Evolutionary conservation across 179 eudicot genomes (phyloP), one percentile per base, ranked within the genome.

Genomic region (Pouteria campechiana): DNA sequence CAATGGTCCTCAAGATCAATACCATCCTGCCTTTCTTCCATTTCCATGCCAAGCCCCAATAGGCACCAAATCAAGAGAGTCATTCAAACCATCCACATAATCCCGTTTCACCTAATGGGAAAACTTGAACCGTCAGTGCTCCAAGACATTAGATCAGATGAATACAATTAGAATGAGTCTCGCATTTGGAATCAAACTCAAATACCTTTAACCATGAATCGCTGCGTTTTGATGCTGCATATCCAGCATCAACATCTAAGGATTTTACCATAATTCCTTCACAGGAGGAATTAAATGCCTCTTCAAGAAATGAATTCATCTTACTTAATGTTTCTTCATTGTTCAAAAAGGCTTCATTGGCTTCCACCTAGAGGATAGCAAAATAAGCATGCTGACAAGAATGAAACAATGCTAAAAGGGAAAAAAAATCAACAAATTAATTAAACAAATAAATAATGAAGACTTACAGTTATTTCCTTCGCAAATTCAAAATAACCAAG

Each of bases 1-100:
- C n/a, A n/a, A n/a, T n/a, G n/a, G n/a, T n/a, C n/a, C n/a, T 37
- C 9, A 14, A 2, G 11, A 37, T 17, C 25, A 17, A 46, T 86
- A 90, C 99, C 96, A 92, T 79, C 96, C 99, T 31, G 99, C 99
- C 65, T 92, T 92, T 68, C 99, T 87, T 55, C 99, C 99, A 75
- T 83, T 87, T 40, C 98, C 96, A 58, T 83, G 58, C 96, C 99
- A 92, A 60, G 99, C 99, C 64, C 96, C 99, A 52, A 92, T 79
- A 14, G 99, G 99, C 11, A 92, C 99, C 50, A 87, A 80, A 64
- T 92, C 99, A 48, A 87, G 73, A 41, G 99, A 75, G 68, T 92
- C 96, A 32, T 72, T 74, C 21, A 79, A 52, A 14, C 96, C 99
- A 44, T 79, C 96, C 31, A 92, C 72, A 61, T 87, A 92, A 71